These are phyloP conservation scores for Geotrichum restrictum DNA, from an alignment of 1,139 yeast species.

Conservation along the genomic window DNA sequence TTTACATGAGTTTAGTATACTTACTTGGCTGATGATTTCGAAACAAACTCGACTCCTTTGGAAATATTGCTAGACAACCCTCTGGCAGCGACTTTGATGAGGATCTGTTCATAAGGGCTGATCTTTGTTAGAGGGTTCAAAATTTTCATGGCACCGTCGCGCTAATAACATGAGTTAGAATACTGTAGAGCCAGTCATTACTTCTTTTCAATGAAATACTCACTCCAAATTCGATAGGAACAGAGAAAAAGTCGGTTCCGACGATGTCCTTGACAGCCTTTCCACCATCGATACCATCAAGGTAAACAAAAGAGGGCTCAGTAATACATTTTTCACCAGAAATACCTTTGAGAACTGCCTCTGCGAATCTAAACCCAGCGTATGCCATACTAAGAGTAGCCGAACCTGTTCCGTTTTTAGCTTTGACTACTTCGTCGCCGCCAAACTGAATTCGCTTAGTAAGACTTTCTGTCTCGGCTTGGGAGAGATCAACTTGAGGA, in stretches of 20 bases:
- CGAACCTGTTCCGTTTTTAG: constrained; percentile 91
- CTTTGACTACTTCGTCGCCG: constrained; percentile 95
- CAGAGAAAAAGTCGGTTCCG: constrained; percentile 85
- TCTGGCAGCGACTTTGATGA: constrained; percentile 74
- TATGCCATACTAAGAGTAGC: constrained; percentile 97
- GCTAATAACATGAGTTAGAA: constrained; percentile 27
- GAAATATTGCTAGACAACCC: constrained; percentile 65
- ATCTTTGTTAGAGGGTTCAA: constrained; percentile 42
- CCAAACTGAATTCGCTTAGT: constrained; percentile 91
- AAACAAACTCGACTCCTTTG: constrained; percentile 61
- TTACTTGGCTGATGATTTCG: constrained; percentile 28
- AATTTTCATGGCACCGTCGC: constrained; percentile 72
- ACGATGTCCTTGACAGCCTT: constrained; percentile 37
- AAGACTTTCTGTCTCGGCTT: constrained; percentile 58
- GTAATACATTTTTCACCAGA: constrained; percentile 62
- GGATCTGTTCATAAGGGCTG: constrained; percentile 44
- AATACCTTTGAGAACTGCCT: constrained; percentile 56
- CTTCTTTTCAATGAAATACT: background rate
- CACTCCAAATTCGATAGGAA: constrained; percentile 72
- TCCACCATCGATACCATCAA: constrained; percentile 42
- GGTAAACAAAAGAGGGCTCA: constrained; percentile 63
- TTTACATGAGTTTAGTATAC: constrained; percentile 7
- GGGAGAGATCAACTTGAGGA: constrained; percentile 47
- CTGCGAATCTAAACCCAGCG: constrained; percentile 87
- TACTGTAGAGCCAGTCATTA: background rate